Percentiles rank a stretch among this genome's conserved stretches.
phyloP scores from a whole-genome alignment of 2,329 filamentous ascomycete species.

The Cercospora beticola region DNA sequence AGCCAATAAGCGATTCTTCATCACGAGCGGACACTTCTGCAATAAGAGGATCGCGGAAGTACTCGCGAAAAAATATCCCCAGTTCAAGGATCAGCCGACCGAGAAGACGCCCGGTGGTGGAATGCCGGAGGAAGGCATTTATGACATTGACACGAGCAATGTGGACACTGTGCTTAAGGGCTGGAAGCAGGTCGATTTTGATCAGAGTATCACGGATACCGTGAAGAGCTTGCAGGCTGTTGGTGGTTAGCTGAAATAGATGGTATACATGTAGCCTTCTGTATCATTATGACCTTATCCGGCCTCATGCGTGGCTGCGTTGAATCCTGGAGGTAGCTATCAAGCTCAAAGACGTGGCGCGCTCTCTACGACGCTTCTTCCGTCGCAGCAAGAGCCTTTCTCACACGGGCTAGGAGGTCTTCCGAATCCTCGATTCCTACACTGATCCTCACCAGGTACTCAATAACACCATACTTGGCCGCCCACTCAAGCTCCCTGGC shows the following conservation, averaged over 20 bases:
- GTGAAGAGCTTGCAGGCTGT: constrained; percentile 62
- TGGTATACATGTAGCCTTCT: not conserved
- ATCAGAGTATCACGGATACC: constrained; percentile 61
- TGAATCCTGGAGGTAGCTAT: not conserved
- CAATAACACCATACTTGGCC: not conserved
- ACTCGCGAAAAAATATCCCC: constrained; percentile 56
- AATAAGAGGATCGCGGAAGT: constrained; percentile 60
- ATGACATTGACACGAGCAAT: constrained; percentile 57
- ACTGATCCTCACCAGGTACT: not conserved
- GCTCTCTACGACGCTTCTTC: not conserved
- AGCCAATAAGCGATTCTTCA: constrained; percentile 59
- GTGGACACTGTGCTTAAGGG: constrained; percentile 55
- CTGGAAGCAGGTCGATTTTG: constrained; percentile 58
- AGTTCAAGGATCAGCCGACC: constrained; percentile 49
- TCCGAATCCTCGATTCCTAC: not conserved
- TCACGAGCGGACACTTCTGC: constrained; percentile 60
- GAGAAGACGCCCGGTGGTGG: constrained; percentile 44
- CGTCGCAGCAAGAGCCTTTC: not conserved
- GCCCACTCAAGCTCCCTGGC: not conserved
- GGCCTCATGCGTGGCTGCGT: not conserved
- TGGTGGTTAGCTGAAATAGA: not conserved
- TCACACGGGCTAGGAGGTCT: not conserved
- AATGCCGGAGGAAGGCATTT: constrained; percentile 52
- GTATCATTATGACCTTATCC: not conserved
- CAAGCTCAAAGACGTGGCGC: not conserved